These are phyloP conservation scores for Paecilomyces sp. DNA, from an alignment of 2,329 filamentous ascomycete genomes.

Conservation along the genomic window DNA sequence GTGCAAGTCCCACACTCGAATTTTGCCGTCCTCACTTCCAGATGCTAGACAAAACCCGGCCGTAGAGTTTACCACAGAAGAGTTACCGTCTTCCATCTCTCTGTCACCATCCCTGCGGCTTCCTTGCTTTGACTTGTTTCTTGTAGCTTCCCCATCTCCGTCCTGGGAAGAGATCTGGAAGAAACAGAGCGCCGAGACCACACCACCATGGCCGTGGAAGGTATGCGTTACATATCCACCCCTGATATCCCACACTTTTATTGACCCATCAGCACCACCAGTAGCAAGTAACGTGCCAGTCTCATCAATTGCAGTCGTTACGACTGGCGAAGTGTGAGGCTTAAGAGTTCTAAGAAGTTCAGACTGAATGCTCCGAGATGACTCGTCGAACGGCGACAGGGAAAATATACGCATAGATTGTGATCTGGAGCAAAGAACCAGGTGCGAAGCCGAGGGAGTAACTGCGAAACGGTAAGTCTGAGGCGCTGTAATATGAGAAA, in stretches of 20 bases:
- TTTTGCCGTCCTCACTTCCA: constrained; percentile 87
- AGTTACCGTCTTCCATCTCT: constrained; percentile 37
- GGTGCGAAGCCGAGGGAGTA: constrained; percentile 78
- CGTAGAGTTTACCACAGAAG: constrained; percentile 38
- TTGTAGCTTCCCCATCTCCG: constrained; percentile 29
- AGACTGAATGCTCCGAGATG: constrained; percentile 53
- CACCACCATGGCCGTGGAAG: constrained; percentile 84
- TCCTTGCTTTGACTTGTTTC: constrained; percentile 38
- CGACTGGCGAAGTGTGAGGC: constrained; percentile 82
- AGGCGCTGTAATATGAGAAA: neutral
- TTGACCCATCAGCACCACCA: constrained; percentile 82
- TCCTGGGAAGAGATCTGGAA: constrained; percentile 61
- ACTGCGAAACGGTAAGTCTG: constrained; percentile 44
- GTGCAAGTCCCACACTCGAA: constrained; percentile 85
- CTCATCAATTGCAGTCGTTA: constrained; percentile 75
- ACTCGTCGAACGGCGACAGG: constrained; percentile 52
- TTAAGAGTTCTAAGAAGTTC: constrained; percentile 74
- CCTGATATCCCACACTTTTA: constrained; percentile 94
- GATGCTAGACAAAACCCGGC: constrained; percentile 74
- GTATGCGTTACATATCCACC: constrained; percentile 91
- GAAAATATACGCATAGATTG: constrained; percentile 89
- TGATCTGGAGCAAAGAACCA: constrained; percentile 90
- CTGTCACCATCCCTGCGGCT: constrained; percentile 30
- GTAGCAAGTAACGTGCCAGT: constrained; percentile 88
- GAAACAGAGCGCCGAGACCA: constrained; percentile 86